These are phyloP conservation scores for Phlebiopsis gigantea DNA, from an alignment of 768 basidiomycete species.

Conservation along the genomic window DNA sequence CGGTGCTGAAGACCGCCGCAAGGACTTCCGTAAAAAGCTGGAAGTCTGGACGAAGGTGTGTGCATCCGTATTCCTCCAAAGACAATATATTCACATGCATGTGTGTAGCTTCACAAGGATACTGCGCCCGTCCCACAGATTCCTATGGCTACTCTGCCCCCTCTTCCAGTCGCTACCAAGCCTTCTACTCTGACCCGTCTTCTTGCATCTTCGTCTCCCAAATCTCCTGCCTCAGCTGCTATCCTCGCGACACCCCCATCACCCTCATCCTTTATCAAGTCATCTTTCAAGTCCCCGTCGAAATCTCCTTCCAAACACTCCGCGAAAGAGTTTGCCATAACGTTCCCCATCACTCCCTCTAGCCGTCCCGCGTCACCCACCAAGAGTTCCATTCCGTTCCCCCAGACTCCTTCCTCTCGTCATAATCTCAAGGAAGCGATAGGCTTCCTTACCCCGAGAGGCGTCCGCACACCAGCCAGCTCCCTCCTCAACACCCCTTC, in stretches of 20 bases:
- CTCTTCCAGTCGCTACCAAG: conserved; percentile 45
- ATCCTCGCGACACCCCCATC: conserved; percentile 28
- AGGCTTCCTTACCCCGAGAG: conserved; percentile 29
- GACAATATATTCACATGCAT: too few relatives aligned
- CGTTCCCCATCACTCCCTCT: conserved; percentile 44
- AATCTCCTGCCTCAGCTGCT: conserved; percentile 30
- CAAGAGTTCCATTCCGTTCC: conserved; percentile 48
- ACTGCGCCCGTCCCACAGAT: conserved; percentile 43
- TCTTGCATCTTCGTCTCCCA: conserved; percentile 72
- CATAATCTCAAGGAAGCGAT: conserved; percentile 10
- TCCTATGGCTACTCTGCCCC: conserved; percentile 63
- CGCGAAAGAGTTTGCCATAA: conserved; percentile 37
- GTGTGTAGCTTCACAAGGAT: conserved; percentile 45
- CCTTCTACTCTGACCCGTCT: conserved; percentile 65
- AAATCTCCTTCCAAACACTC: conserved; percentile 32
- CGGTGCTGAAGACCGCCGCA: conserved; percentile 54
- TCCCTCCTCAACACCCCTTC: conserved; percentile 22
- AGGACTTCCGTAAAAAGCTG: conserved; percentile 54
- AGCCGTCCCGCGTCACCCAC: conserved; percentile 35
- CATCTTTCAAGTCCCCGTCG: conserved; percentile 28
- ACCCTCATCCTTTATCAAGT: conserved; percentile 23
- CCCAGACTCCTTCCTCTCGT: conserved; percentile 56
- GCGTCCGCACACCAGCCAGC: conserved; percentile 24
- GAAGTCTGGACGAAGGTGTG: conserved; percentile 60
- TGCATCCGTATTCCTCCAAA: neutral